Evolutionary conservation across 495 filamentous ascomycete species (phyloP), one percentile per base, ranked within the genome.

Genomic region (Podospora pseudoanserina): DNA sequence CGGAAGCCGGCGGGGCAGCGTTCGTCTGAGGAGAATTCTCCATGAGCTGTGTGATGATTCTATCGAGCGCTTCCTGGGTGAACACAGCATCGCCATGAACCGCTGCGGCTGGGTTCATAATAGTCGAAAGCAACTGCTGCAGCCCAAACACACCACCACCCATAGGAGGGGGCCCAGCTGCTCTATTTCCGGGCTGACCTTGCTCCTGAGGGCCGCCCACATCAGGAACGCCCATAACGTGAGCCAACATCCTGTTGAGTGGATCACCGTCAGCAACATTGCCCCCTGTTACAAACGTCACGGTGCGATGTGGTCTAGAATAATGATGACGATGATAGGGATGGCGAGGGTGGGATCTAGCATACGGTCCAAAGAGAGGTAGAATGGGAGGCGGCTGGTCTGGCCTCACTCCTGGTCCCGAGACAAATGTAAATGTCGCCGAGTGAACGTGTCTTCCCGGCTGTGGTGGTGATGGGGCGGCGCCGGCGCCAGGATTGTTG

Each of bases 61-160:
- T 88, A 76, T 99, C 94, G 0, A 98, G 79, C 16, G 91, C 93
- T 79, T 95, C 93, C 80, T 97, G 92, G 1, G 90, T 88, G 73
- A 92, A 96, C 1, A 97, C 95, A n/a, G 89, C 92, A 76, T 98
- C 94, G 16, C 92, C 92, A 65, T 86, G 82, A 30, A 18, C 59
- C 59, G 56, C 56, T 2, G 32, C 23, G 44, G 54, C 64, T 27
- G 6, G 55, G 15, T 49, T 49, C 39, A 49, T 11, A 2, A 49
- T 49, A 49, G 39, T 49, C 13, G 0, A 23, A 26, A 39, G 66
- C 64, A 49, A 23, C 27, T 59, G 19, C n/a, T 26, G 19, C 15
- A 23, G 56, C 1, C 19, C 23, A 20, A 20, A 20, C 6, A 9
- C 56, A 4, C 56, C 56, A 4, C 56, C 56, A 13, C 23, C 56